Evolutionary conservation across 306 rosid genomes (phyloP), one percentile per base, ranked within the genome.

Genomic region (Leucaena leucocephala): DNA sequence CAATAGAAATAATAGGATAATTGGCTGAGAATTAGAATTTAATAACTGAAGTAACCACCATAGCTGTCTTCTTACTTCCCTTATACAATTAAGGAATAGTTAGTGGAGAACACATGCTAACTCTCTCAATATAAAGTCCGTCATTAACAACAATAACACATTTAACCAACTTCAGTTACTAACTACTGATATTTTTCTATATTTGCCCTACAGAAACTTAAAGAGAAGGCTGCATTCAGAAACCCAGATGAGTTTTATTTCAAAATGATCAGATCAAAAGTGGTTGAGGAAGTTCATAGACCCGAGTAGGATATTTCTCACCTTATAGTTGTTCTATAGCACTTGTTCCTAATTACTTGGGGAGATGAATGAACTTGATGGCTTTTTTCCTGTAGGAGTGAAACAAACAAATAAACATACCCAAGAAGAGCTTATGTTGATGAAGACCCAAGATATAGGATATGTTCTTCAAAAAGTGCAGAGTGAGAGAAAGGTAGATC

Each of bases 381-480:
- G 64, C 64, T 58, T 39, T 21, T 39, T 66, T 66, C 15, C 19
- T 16, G 16, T 82, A 94, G 97, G 88, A 87, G 84, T 83, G 83
- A 86, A 74, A 93, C 90, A 15, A 74, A 93, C 90, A 15, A 88
- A 89, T 80, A 92, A 89, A 83, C 91, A 91, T 19, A 88, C 84
- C 77, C 82, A 88, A 4, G 98, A 92, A 38, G 91, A 91, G 80
- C 90, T 92, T 43, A 74, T 87, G 84, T 80, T 92, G 71, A 92
- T 94, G 97, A 92, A 92, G 85, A 87, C 95, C 45, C 97, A 91
- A 72, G 97, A 92, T 83, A 87, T 86, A 12, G 97, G 95, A 50
- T 94, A 94, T 80, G 74, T 92, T 72, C 92, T 91, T 78, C 97
- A 86, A 82, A 91, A 88, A 81, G 21, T 82, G 78, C 97, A 88